Evolutionary conservation across 2,329 filamentous ascomycete species (phyloP).

Genomic region (Aaosphaeria arxii): DNA sequence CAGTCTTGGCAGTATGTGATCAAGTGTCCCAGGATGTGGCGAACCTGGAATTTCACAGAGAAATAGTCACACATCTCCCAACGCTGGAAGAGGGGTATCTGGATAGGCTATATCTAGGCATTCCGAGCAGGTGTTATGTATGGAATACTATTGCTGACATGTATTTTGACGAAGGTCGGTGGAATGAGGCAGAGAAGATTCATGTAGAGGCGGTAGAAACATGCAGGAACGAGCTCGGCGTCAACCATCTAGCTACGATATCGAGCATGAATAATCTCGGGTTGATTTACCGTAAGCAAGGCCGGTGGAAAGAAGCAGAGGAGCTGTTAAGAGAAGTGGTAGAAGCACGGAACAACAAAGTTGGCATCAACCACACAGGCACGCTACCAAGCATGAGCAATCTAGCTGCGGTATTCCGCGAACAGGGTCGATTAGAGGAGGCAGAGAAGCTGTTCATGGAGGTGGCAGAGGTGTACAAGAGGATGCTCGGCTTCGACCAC

Average conservation of each 20-base stretch:
- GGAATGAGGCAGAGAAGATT: neutral
- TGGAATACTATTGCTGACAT: neutral
- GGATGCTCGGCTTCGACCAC: neutral
- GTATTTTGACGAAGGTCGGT: neutral
- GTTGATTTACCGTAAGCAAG: neutral
- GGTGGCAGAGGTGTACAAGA: neutral
- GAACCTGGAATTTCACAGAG: neutral
- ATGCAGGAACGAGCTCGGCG: neutral
- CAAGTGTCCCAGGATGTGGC: neutral
- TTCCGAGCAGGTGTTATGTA: neutral
- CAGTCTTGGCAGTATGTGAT: conserved; percentile 1
- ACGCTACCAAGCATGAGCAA: neutral
- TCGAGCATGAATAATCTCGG: neutral
- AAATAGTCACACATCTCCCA: neutral
- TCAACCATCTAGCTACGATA: neutral
- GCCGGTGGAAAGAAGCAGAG: neutral
- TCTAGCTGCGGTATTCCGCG: neutral
- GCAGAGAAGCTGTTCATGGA: neutral
- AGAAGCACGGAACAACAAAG: neutral
- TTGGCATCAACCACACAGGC: neutral
- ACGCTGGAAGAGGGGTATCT: neutral
- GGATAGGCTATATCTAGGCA: neutral
- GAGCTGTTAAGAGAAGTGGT: neutral
- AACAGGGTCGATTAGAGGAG: neutral
- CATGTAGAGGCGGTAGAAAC: neutral